A percentile compares a stretch with the other conserved stretches of the same genome.
Conservation (phyloP, 2,329 filamentous ascomycete genomes). For the Penicillium sp. region DNA sequence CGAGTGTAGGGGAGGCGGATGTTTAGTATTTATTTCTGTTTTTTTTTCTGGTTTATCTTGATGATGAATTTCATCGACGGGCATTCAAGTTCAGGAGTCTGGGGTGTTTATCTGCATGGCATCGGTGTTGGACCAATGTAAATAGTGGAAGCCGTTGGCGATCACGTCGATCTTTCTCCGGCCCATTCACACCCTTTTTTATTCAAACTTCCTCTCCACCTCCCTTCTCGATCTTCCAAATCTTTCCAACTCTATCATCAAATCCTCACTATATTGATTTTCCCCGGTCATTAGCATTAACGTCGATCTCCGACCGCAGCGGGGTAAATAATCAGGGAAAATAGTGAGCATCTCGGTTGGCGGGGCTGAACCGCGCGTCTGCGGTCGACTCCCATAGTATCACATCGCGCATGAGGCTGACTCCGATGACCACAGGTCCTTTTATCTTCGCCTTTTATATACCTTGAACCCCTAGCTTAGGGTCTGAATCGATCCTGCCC, state of each 20-base stretch:
- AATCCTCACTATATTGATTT: not conserved
- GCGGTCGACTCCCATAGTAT: not conserved
- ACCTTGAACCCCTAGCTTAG: too few relatives aligned
- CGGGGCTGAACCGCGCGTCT: slow-evolving; percentile 14
- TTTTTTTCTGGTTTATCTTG: slow-evolving; percentile 1
- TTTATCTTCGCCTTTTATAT: too few relatives aligned
- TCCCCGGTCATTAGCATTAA: not conserved
- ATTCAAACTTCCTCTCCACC: not conserved
- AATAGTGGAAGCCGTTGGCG: slow-evolving; percentile 12
- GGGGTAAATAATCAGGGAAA: not conserved
- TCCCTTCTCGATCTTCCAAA: not conserved
- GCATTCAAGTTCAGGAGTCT: not conserved
- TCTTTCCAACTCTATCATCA: not conserved
- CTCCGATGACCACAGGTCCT: slow-evolving; percentile 9
- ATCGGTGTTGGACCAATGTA: slow-evolving; percentile 11
- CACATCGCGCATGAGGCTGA: slow-evolving; percentile 14
- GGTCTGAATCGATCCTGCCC: not conserved
- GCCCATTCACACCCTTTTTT: not conserved
- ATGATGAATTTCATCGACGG: slow-evolving; percentile 2
- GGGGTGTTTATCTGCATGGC: slow-evolving; percentile 10
- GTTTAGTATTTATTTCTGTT: not conserved
- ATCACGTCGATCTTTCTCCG: slow-evolving; percentile 14
- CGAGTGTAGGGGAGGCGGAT: slow-evolving; percentile 33
- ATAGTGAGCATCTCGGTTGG: slow-evolving; percentile 5
- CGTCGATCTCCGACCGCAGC: not conserved